Base-by-base conservation (phyloP, 192 early-diverging fungal species). In the Geranomyces variabilis region DNA sequence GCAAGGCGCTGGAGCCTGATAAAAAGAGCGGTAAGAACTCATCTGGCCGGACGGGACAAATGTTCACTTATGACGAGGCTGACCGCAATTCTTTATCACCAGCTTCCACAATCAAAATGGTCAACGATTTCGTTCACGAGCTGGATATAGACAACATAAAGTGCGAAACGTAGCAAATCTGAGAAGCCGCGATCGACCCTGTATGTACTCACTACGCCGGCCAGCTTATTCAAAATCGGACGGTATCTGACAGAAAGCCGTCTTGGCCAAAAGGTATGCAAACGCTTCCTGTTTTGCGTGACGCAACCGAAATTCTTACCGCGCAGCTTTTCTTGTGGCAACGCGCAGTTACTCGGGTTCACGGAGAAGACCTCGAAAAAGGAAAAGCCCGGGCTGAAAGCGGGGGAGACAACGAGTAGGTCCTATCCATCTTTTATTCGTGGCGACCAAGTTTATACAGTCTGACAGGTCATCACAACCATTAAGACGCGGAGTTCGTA, bases 161-260 rank as follows among this genome's bases (percentile, higher is more conserved):
- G 70, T 72, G 24, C 30, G 70, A 46, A 7, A 3, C 36, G 10
- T 10, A 41, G 36, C 36, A 41, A 41, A 41, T 41, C 10, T 41
- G 36, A 41, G 36, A 3, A 41, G 10, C 5, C 36, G 10, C 36
- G 3, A 10, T 10, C 5, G 10, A 10, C 36, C 10, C 36, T 41
- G 36, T 7, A 3, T 41, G 36, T 3, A 41, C 10, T 41, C 36
- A 41, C 36, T 41, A 7, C 10, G 3, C 36, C 36, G 36, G 10
- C 36, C 36, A 96, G 94, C 69, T 76, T 94, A 31, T 94, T 90
- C 79, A 93, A 92, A 73, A 79, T 93, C 0, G 79, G 86, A 53
- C 67, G 74, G 6, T 96, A 90, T 60, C 62, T 96, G 66, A 73
- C 85, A 28, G 80, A 80, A 1, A 93, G 91, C 61, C 79, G 87